phyloP scores from a whole-genome alignment of 116 monocot genomes.

The Thalassia testudinum region DNA sequence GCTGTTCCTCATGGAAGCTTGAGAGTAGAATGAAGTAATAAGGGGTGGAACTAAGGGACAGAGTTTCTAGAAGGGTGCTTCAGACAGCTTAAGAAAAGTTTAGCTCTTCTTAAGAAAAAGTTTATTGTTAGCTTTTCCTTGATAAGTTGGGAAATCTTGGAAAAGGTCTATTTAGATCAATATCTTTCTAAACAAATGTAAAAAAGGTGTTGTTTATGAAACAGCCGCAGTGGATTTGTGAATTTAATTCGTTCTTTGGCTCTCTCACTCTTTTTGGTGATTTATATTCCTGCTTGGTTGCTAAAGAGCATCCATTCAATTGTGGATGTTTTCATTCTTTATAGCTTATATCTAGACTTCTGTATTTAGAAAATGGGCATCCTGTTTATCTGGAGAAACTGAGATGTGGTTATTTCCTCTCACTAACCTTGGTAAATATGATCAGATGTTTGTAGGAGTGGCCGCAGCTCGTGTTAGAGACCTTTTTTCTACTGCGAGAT shows the following conservation, averaged over 20 bases:
- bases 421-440: not conserved
- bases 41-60: too few relatives aligned
- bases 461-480: constrained; percentile 84
- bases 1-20: too few relatives aligned
- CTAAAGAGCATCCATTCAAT: too few relatives aligned
- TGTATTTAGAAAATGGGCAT: too few relatives aligned
- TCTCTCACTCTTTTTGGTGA: not conserved
- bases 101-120: not conserved
- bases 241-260: not conserved
- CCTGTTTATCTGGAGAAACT: too few relatives aligned
- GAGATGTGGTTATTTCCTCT: not conserved
- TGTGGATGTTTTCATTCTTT: too few relatives aligned
- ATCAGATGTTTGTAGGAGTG: constrained; percentile 95
- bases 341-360: too few relatives aligned
- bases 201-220: not conserved
- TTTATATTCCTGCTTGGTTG: not conserved
- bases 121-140: not conserved
- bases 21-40: too few relatives aligned
- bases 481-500: constrained; percentile 74
- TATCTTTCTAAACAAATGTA: too few relatives aligned
- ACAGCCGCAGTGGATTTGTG: not conserved
- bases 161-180: not conserved
- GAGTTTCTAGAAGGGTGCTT: too few relatives aligned
- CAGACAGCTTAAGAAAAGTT: too few relatives aligned
- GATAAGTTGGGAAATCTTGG: not conserved